Conservation (phyloP, 768 basidiomycete genomes). For the Tylopilus intermedius region DNA sequence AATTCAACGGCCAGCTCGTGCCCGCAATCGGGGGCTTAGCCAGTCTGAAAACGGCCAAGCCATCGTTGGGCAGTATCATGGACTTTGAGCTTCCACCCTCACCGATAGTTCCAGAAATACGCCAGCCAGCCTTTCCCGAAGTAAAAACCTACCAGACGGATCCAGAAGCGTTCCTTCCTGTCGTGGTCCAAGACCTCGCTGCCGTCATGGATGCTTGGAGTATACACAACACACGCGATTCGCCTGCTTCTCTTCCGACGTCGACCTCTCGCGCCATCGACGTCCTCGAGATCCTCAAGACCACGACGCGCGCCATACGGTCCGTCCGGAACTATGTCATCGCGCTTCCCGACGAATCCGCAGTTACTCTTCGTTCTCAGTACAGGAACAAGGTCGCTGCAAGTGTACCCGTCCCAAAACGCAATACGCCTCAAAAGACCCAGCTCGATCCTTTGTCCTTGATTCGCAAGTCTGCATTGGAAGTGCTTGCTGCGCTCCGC, state of each 20-base stretch:
- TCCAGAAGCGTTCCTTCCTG: slow-evolving; percentile 71
- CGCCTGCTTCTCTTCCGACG: slow-evolving; percentile 10
- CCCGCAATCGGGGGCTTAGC: slow-evolving; percentile 68
- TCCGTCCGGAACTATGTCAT: slow-evolving; percentile 81
- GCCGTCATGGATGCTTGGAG: slow-evolving; percentile 62
- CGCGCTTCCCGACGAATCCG: slow-evolving; percentile 71
- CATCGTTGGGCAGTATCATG: slow-evolving; percentile 38
- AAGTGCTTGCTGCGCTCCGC: slow-evolving; percentile 75
- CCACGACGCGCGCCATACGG: slow-evolving; percentile 75
- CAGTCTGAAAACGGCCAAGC: slow-evolving; percentile 36
- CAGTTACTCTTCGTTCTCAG: slow-evolving; percentile 48
- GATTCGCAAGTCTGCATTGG: slow-evolving; percentile 75
- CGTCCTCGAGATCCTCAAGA: slow-evolving; percentile 68
- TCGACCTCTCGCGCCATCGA: slow-evolving; percentile 37
- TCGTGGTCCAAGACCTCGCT: slow-evolving; percentile 69
- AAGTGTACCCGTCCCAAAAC: slow-evolving; percentile 31
- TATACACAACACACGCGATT: slow-evolving; percentile 27
- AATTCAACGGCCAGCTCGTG: slow-evolving; percentile 58
- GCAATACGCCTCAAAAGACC: slow-evolving; percentile 30
- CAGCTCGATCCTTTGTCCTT: slow-evolving; percentile 57
- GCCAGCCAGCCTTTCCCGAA: slow-evolving; percentile 43
- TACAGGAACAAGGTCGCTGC: slow-evolving; percentile 52
- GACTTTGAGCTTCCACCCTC: slow-evolving; percentile 69
- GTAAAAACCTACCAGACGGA: slow-evolving; percentile 68
- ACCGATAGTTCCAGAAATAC: slow-evolving; percentile 48